Base-by-base conservation (phyloP, 768 basidiomycete species). In the Tulasnella sp. region DNA sequence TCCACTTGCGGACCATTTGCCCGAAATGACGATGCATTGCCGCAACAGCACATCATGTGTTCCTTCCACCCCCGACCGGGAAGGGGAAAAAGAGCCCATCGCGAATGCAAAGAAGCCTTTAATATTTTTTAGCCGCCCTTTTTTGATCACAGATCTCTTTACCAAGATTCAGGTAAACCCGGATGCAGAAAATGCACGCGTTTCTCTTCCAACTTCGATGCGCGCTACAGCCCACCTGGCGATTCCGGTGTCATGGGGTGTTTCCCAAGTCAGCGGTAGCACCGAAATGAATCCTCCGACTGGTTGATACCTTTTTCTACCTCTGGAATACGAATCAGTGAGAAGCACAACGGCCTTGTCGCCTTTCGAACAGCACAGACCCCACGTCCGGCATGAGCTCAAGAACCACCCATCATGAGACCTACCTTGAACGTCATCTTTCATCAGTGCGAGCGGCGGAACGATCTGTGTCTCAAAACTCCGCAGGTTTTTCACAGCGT, bases 1-100 rank as follows among this genome's bases (percentile, higher is more conserved):
- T 68, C 16, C 24, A 48, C 7, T 24, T 24, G 52, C 21, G 52
- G 52, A 52, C 52, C 24, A 36, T 68, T 68, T 10, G 34, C 62
- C 62, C 62, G 62, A 68, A 68, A 68, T 68, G 62, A 68, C 62
- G 62, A 68, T 10, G 62, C 62, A 68, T 68, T 68, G 62, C 62
- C 62, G 27, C 62, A 68, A 68, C 1, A 68, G 62, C 62, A 36
- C 62, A 68, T 68, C 62, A 68, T 68, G 62, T 68, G 62, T 68
- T 18, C 62, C 3, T 18, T 34, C 12, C 31, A 6, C 16, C 31
- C 62, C 31, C 62, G 62, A 68, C 27, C 62, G 19, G 10, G 31
- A 68, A 68, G 31, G 62, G 27, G 62, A 27, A 34, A n/a, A n/a
- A n/a, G n/a, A n/a, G n/a, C n/a, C n/a, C n/a, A 34, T 18, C 1